Percentiles rank a stretch among this genome's conserved stretches.
phyloP scores from a whole-genome alignment of 2,329 filamentous ascomycete genomes.

The Hymenoscyphus fructigenus region DNA sequence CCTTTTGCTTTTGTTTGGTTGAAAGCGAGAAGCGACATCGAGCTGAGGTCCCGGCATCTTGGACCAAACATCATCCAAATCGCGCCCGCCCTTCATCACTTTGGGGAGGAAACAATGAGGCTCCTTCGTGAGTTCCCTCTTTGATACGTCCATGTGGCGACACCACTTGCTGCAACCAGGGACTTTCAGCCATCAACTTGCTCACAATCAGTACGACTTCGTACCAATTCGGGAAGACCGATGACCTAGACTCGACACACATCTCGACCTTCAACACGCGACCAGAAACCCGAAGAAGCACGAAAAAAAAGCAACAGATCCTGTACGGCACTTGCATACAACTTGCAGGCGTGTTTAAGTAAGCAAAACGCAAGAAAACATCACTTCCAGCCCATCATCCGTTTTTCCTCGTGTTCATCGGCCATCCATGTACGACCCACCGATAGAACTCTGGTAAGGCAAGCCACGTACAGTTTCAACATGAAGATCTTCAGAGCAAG shows the following conservation, averaged over 20 bases:
- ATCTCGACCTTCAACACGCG: neutral
- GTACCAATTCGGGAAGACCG: neutral
- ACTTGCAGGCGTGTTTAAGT: neutral
- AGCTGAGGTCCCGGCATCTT: neutral
- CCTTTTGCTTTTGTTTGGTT: neutral
- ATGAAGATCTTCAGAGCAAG: neutral
- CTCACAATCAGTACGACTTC: neutral
- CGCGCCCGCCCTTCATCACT: neutral
- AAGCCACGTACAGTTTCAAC: too few relatives aligned
- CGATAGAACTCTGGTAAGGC: too few relatives aligned
- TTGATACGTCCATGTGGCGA: neutral
- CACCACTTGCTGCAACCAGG: neutral
- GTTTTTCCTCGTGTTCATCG: neutral
- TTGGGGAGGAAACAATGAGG: neutral
- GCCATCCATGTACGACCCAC: too few relatives aligned
- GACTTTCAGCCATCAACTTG: neutral
- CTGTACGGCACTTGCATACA: neutral
- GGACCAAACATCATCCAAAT: conserved; percentile 2
- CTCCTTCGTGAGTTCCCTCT: neutral
- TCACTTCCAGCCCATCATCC: neutral
- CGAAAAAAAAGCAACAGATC: neutral
- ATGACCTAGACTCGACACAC: conserved; percentile 2
- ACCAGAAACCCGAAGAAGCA: neutral
- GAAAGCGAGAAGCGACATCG: neutral
- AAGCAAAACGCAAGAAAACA: neutral